Percentiles rank a stretch among this genome's conserved stretches.
These are phyloP conservation scores for Suillus clintonianus DNA, from an alignment of 768 basidiomycete species.

Conservation along the genomic window DNA sequence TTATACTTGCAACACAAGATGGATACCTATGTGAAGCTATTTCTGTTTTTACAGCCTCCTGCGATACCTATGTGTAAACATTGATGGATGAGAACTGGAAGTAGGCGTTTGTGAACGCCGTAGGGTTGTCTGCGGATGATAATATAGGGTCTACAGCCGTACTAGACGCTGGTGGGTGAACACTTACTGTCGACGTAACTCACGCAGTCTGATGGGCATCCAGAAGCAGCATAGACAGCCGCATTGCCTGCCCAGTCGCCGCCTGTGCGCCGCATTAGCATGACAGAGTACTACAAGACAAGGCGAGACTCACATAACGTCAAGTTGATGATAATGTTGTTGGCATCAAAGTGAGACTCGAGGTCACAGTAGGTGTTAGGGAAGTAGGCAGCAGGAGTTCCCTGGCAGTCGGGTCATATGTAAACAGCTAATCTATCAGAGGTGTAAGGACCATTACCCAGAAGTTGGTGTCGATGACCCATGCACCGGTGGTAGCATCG, in stretches of 20 bases:
- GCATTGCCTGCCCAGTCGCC: conserved; percentile 32
- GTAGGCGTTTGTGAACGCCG: conserved; percentile 43
- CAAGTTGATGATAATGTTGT: conserved; percentile 37
- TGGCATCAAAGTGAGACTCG: conserved; percentile 33
- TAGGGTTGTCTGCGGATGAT: conserved; percentile 32
- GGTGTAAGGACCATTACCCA: conserved; percentile 19
- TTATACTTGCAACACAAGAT: neutral
- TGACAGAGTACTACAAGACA: neutral
- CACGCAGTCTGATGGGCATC: conserved; percentile 32
- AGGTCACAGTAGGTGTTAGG: conserved; percentile 43
- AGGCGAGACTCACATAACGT: conserved; percentile 29
- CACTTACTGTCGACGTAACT: conserved; percentile 32
- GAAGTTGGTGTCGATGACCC: conserved; percentile 17
- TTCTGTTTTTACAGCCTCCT: neutral
- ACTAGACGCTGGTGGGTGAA: neutral
- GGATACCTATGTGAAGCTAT: neutral
- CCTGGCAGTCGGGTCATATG: conserved; percentile 14
- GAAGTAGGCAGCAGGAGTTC: conserved; percentile 36
- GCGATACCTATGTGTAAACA: conserved; percentile 31
- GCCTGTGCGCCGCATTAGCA: conserved; percentile 16
- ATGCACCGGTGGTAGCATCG: conserved; percentile 29
- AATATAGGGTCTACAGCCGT: neutral
- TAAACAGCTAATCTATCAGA: neutral
- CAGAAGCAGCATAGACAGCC: conserved; percentile 27
- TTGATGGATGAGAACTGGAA: conserved; percentile 41